A percentile compares a stretch with the other conserved stretches of the same genome.
These are phyloP conservation scores for Dictyostelium intermedium DNA, from an alignment of 78 protist genomes.

Conservation along the genomic window DNA sequence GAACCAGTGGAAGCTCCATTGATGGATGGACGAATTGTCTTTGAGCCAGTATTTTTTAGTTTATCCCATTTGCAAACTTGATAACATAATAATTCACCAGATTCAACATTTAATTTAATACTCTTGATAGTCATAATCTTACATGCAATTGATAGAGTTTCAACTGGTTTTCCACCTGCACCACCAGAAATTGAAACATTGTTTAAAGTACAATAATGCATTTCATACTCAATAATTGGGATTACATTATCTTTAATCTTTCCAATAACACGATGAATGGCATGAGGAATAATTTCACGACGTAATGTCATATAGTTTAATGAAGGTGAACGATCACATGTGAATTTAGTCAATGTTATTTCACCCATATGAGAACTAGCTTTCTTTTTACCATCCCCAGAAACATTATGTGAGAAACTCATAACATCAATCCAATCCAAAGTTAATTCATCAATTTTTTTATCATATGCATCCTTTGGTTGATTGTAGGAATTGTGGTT, in stretches of 20 bases:
- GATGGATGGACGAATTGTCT: background rate
- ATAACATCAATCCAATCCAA: constrained; percentile 24
- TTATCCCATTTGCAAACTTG: constrained; percentile 19
- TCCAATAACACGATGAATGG: background rate
- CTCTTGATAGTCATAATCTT: background rate
- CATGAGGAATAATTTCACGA: constrained; percentile 10
- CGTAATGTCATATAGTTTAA: background rate
- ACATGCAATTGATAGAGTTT: background rate
- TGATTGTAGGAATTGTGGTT: background rate
- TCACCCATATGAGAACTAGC: background rate
- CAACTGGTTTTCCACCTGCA: constrained; percentile 47
- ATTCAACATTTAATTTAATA: background rate
- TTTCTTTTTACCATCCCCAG: background rate
- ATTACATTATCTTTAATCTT: background rate
- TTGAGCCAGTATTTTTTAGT: background rate
- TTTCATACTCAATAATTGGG: constrained; percentile 14
- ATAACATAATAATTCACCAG: background rate
- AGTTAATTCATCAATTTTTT: background rate
- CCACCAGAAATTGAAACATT: constrained; percentile 31
- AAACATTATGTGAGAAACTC: constrained; percentile 26
- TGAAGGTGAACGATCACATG: background rate
- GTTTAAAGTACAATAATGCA: background rate
- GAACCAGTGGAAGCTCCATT: background rate
- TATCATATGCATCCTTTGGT: background rate
- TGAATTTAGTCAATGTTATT: background rate